Conservation (phyloP, 805 yeast species). For the Wickerhamiella australiensis region DNA sequence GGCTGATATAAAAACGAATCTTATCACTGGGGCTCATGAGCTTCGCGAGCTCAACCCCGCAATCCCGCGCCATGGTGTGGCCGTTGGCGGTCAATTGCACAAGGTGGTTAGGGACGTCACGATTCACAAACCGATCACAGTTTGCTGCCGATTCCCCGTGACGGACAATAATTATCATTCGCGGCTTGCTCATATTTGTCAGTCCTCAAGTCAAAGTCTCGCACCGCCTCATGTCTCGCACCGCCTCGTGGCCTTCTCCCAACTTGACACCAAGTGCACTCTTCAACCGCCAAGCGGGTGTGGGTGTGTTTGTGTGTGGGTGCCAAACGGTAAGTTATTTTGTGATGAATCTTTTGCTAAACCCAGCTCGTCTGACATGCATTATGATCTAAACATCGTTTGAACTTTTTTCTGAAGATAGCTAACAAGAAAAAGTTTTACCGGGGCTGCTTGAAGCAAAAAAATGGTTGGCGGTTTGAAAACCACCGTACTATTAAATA, state of each 20-base stretch:
- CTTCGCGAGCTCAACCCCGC: slow-evolving; percentile 28
- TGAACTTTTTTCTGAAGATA: slow-evolving; percentile 7
- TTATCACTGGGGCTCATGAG: slow-evolving; percentile 39
- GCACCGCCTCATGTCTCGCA: too few relatives aligned
- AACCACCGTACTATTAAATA: too few relatives aligned
- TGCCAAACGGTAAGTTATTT: slow-evolving; percentile 8
- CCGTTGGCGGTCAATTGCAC: slow-evolving; percentile 66
- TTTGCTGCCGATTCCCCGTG: slow-evolving; percentile 94
- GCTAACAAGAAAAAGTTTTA: slow-evolving; percentile 11
- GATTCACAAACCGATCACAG: slow-evolving; percentile 68
- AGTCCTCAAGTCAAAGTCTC: neutral
- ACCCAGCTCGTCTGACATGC: slow-evolving; percentile 14
- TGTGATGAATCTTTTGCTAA: slow-evolving; percentile 11
- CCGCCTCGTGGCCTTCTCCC: too few relatives aligned
- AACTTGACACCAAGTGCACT: too few relatives aligned
- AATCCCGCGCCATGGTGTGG: slow-evolving; percentile 33
- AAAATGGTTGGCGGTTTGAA: too few relatives aligned
- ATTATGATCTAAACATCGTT: slow-evolving; percentile 12
- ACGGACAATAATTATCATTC: slow-evolving; percentile 66
- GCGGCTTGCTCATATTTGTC: slow-evolving; percentile 9
- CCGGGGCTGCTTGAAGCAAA: too few relatives aligned
- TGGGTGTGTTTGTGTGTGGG: too few relatives aligned
- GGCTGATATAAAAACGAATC: slow-evolving; percentile 75
- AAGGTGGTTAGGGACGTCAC: slow-evolving; percentile 66
- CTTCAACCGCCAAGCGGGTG: too few relatives aligned